phyloP scores from a whole-genome alignment of 1,284 basidiomycete species.

The Ustilago trichophora region DNA sequence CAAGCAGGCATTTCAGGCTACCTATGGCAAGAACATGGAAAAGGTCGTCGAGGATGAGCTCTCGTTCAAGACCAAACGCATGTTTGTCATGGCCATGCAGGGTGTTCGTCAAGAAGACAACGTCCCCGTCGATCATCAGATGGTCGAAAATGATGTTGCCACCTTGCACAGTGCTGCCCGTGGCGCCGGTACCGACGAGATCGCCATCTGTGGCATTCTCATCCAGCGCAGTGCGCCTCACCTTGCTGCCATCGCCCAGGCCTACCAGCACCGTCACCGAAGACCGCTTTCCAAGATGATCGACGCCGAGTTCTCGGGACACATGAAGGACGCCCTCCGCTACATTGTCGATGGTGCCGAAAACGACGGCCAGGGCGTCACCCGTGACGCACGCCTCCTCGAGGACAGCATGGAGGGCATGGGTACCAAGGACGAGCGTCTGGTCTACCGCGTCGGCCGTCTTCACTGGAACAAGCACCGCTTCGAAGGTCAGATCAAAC shows the following conservation, averaged over 20 bases:
- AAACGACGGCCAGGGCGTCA: conserved; percentile 56
- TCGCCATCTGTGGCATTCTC: conserved; percentile 62
- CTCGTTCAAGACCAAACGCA: conserved; percentile 63
- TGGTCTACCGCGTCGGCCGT: conserved; percentile 55
- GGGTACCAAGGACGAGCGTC: conserved; percentile 61
- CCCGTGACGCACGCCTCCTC: conserved; percentile 60
- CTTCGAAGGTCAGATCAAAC: conserved; percentile 60
- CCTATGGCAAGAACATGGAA: conserved; percentile 58
- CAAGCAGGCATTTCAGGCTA: conserved; percentile 59
- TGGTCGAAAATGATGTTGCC: conserved; percentile 47
- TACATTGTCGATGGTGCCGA: conserved; percentile 64
- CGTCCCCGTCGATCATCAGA: conserved; percentile 41
- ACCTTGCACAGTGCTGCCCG: conserved; percentile 37
- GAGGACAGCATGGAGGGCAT: conserved; percentile 63
- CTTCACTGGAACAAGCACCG: conserved; percentile 61
- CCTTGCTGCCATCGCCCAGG: conserved; percentile 58
- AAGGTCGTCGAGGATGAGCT: conserved; percentile 64
- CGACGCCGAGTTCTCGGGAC: conserved; percentile 61
- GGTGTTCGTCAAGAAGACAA: conserved; percentile 57
- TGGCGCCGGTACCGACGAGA: conserved; percentile 59
- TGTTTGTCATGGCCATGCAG: conserved; percentile 61
- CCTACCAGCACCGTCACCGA: conserved; percentile 52
- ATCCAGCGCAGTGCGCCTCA: conserved; percentile 59
- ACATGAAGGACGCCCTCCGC: conserved; percentile 60
- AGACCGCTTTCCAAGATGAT: conserved; percentile 53